These are phyloP conservation scores for Dillenia turbinata DNA, from an alignment of 164 flowering plant genomes.

Conservation along the genomic window DNA sequence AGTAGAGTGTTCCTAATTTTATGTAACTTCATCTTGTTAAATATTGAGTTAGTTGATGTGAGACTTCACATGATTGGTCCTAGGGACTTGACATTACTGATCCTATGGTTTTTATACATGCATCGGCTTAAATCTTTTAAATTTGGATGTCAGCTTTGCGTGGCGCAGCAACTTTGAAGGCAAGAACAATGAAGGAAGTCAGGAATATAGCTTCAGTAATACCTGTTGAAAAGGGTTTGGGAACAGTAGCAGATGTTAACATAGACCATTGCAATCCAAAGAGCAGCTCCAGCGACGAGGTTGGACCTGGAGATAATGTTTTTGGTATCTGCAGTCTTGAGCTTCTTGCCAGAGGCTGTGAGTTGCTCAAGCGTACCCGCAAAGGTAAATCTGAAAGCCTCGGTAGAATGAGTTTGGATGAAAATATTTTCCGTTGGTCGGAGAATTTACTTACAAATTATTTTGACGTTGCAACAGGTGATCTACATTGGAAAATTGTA, in stretches of 20 bases:
- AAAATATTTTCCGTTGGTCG: background rate
- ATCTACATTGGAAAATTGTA: conserved; percentile 72
- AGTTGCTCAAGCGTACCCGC: conserved; percentile 72
- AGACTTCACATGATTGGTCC: too few species aligned
- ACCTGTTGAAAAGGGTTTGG: conserved; percentile 37
- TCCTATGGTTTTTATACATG: too few species aligned
- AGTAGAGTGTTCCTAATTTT: background rate
- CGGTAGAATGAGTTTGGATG: too few species aligned
- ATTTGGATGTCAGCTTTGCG: conserved; percentile 41
- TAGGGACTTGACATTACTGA: too few species aligned
- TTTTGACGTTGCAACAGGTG: conserved; percentile 34
- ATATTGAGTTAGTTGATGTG: background rate
- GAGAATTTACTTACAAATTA: background rate
- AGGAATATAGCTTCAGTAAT: conserved; percentile 48
- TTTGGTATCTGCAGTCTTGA: conserved; percentile 35
- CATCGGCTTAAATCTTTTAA: background rate
- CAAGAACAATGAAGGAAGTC: conserved; percentile 61
- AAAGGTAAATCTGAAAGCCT: conserved; percentile 26
- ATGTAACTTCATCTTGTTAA: background rate
- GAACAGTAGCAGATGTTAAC: conserved; percentile 10
- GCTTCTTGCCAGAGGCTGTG: conserved; percentile 54
- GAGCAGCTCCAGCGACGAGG: conserved; percentile 25
- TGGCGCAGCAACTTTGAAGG: conserved; percentile 74
- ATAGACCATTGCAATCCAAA: conserved; percentile 6
- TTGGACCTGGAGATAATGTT: conserved; percentile 26